phyloP scores from a whole-genome alignment of 2,329 filamentous ascomycete genomes.

The Chalaropsis thielavioides region DNA sequence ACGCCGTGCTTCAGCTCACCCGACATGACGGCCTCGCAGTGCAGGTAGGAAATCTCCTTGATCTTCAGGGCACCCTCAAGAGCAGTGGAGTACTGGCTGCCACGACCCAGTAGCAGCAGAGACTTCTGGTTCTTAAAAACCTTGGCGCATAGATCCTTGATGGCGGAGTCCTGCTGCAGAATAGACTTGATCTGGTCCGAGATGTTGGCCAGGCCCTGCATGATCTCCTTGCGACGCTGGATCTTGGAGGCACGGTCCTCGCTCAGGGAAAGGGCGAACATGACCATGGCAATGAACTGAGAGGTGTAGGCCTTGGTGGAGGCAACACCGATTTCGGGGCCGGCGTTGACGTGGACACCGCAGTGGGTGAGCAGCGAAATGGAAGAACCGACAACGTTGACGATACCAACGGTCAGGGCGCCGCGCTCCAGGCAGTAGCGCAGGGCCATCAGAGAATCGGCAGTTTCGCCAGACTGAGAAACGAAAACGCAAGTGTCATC shows the following conservation, averaged over 20 bases:
- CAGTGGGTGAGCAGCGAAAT: conserved; percentile 98
- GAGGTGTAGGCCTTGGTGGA: conserved; percentile 99
- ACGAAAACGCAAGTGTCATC: conserved; percentile 99
- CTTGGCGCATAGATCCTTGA: conserved; percentile 86
- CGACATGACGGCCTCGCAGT: conserved; percentile 99
- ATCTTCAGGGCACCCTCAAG: conserved; percentile 97
- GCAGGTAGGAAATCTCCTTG: conserved; percentile 99
- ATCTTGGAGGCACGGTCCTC: conserved; percentile 95
- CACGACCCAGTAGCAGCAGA: conserved; percentile 80
- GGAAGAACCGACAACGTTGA: conserved; percentile 96
- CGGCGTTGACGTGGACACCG: conserved; percentile 98
- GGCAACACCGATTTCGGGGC: conserved; percentile 95
- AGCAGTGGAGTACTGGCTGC: conserved; percentile 91
- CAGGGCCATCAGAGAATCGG: conserved; percentile 91
- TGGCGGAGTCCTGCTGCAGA: conserved; percentile 76
- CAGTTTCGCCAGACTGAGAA: conserved; percentile 96
- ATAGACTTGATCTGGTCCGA: conserved; percentile 87
- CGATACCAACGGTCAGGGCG: conserved; percentile 90
- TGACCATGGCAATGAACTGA: conserved; percentile 98
- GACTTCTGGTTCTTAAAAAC: conserved; percentile 97
- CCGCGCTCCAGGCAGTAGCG: conserved; percentile 97
- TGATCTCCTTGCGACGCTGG: conserved; percentile 84
- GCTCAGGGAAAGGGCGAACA: conserved; percentile 92
- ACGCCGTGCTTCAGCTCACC: conserved; percentile 99
- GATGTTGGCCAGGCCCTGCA: conserved; percentile 77